Conservation (phyloP, 1,284 basidiomycete species). For the Kalmanozyma brasiliensis region DNA sequence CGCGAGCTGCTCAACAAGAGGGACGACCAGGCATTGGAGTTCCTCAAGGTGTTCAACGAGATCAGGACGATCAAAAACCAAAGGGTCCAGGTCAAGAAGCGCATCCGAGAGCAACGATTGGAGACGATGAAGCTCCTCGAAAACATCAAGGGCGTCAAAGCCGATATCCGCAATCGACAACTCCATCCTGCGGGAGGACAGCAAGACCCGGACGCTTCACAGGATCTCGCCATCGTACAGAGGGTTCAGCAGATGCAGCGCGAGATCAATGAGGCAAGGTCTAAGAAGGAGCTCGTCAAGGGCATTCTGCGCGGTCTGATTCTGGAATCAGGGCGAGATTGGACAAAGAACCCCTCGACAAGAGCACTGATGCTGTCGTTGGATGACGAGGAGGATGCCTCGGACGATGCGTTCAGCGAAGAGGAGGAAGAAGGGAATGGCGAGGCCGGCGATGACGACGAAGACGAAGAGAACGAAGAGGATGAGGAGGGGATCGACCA, state of each 20-base stretch:
- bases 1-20: constrained; percentile 37
- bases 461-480: constrained; percentile 29
- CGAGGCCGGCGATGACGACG: constrained; percentile 13
- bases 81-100: constrained; percentile 21
- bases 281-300: constrained; percentile 50
- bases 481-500: constrained; percentile 20
- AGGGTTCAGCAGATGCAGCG: constrained; percentile 39
- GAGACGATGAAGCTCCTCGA: constrained; percentile 34
- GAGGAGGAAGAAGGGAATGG: constrained; percentile 27
- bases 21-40: constrained; percentile 46
- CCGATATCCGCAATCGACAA: constrained; percentile 37
- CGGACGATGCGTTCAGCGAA: constrained; percentile 48
- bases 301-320: constrained; percentile 44
- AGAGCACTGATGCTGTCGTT: constrained; percentile 42
- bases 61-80: constrained; percentile 24
- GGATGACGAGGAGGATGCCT: constrained; percentile 47
- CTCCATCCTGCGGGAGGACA: constrained; percentile 16
- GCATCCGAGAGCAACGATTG: constrained; percentile 31
- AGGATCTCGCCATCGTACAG: constrained; percentile 25
- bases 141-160: constrained; percentile 35
- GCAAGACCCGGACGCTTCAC: constrained; percentile 27
- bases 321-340: constrained; percentile 48
- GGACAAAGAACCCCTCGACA: constrained; percentile 35
- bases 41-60: constrained; percentile 35
- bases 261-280: constrained; percentile 40